Base-by-base conservation (phyloP, 2,329 filamentous ascomycete genomes). In the Xylaria sp. region DNA sequence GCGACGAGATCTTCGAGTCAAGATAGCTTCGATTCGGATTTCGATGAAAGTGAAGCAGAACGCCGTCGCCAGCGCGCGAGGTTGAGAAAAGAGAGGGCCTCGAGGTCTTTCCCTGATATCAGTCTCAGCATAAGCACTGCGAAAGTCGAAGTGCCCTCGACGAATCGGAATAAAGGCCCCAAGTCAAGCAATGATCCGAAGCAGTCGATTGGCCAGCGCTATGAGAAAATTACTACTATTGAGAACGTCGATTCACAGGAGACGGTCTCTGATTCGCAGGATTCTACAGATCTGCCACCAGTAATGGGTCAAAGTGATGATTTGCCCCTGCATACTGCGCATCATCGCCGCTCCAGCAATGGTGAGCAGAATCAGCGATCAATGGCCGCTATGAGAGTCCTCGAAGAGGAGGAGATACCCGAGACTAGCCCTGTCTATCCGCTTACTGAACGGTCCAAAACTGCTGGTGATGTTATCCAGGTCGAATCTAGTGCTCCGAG, bases 231-330 rank as follows among this genome's bases (percentile, higher is more conserved):
- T 51, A 57, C 55, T 53, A 55, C 55, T 34, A 63, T 61, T 10
- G 62, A 63, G 63, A 59, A 67, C 9, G 56, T 60, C 47, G 66
- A 52, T 55, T 70, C 71, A 11, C 70, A 73, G 56, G 69, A 72
- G 59, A 72, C 70, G 5, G 68, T 72, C 13, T 68, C 63, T 9
- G 70, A 73, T 54, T 72, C 70, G 3, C 71, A 73, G 54, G 68
- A 70, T 53, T 50, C 39, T 9, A 30, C 52, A 16, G 39, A 46
- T n/a, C 61, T 44, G 47, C 62, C 60, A 9, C 51, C 57, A 23
- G 46, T 48, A 11, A 52, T 7, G 3, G 37, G 23, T 18, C 47
- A 4, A 16, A 56, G 30, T 4, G 48, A 52, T 16, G 46, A 46
- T 11, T 39, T 39, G 13, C 37, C 30, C 39, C 10, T 57, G 19